phyloP scores from a whole-genome alignment of 805 yeast genomes.

The Wickerhamomyces bovis region DNA sequence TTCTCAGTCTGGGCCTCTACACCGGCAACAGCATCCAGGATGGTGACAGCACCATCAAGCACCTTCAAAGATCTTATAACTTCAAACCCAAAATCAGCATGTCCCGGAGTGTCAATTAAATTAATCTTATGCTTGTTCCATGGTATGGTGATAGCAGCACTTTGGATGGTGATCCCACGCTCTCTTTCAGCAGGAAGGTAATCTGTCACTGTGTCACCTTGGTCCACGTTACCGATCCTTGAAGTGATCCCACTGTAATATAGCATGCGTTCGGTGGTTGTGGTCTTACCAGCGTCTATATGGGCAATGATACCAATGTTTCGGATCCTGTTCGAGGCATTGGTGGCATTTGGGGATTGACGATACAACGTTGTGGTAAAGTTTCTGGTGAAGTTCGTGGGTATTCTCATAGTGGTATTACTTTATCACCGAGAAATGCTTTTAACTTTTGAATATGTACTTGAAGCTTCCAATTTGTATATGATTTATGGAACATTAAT shows the following conservation, averaged over 20 bases:
- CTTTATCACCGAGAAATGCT: too few relatives aligned
- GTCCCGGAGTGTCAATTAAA: conserved; percentile 96
- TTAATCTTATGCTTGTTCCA: conserved; percentile 79
- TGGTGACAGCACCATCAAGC: conserved; percentile 89
- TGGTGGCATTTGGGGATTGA: background rate
- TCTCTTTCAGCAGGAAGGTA: conserved; percentile 83
- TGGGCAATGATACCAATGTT: conserved; percentile 98
- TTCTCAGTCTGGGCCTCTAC: conserved; percentile 98
- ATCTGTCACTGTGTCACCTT: conserved; percentile 95
- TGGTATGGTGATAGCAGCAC: conserved; percentile 89
- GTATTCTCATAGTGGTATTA: background rate
- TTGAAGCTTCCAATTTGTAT: too few relatives aligned
- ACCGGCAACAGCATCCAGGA: conserved; percentile 94
- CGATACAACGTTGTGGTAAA: background rate
- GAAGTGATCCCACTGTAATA: conserved; percentile 77
- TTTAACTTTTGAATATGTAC: background rate
- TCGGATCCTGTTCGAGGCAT: conserved; percentile 36
- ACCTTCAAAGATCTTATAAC: conserved; percentile 86
- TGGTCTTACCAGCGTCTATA: conserved; percentile 97
- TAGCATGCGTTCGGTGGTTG: conserved; percentile 95
- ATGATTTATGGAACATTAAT: too few relatives aligned
- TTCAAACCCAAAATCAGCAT: conserved; percentile 95
- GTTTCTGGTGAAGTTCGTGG: background rate
- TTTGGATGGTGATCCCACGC: conserved; percentile 93
- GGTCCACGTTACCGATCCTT: conserved; percentile 87